Conservation (phyloP, 2,329 filamentous ascomycete species). For the Erysiphe pulchra region DNA sequence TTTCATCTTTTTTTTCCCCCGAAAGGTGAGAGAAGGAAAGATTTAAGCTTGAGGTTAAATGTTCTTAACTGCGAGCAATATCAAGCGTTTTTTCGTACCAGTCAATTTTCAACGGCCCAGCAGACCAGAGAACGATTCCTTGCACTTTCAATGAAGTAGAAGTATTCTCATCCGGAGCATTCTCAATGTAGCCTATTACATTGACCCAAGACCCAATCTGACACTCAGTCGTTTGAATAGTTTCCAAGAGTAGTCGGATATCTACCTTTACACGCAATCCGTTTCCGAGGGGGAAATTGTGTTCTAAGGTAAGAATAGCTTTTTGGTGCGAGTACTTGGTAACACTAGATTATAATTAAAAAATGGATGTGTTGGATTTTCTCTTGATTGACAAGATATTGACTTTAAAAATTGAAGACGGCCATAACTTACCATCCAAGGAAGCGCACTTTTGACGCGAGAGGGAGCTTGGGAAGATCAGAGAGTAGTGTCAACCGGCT, state of each 20-base stretch:
- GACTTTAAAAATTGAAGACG: not conserved
- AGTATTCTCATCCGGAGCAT: conserved; percentile 1
- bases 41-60: too few relatives aligned
- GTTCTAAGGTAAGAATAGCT: conserved; percentile 40
- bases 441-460: conserved; percentile 58
- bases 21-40: too few relatives aligned
- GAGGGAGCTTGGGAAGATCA: conserved; percentile 6
- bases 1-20: too few relatives aligned
- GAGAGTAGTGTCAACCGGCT: conserved; percentile 10
- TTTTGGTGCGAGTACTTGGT: conserved; percentile 26
- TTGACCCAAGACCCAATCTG: conserved; percentile 71
- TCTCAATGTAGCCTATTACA: conserved; percentile 52
- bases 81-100: conserved; percentile 32
- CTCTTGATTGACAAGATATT: not conserved
- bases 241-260: conserved; percentile 42
- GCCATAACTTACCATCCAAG: conserved; percentile 52
- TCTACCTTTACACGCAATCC: conserved; percentile 34
- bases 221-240: conserved; percentile 34
- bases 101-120: conserved; percentile 44
- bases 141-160: conserved; percentile 22
- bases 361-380: not conserved
- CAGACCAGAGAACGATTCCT: conserved; percentile 52
- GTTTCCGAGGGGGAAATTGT: conserved; percentile 29
- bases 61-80: not conserved
- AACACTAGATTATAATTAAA: conserved; percentile 20